A percentile compares a stretch with the other conserved stretches of the same genome.
phyloP scores from a whole-genome alignment of 345 rosid genomes.

The Clarkia xantiana region DNA sequence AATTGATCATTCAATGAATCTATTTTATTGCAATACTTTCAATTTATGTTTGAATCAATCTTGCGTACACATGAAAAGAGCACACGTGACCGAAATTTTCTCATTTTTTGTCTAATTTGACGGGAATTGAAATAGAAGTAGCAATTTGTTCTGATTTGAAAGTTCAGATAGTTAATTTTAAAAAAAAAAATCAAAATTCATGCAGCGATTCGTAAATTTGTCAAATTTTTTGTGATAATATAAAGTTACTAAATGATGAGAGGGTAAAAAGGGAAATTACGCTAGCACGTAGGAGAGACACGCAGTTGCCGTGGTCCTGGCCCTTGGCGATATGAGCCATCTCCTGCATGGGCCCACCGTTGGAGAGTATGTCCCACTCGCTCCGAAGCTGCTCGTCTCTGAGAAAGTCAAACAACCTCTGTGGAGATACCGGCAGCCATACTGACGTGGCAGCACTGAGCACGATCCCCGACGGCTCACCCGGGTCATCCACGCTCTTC shows the following conservation, averaged over 20 bases:
- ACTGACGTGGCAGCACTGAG: constrained; percentile 90
- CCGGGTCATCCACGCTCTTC: constrained; percentile 70
- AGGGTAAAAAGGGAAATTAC: constrained; percentile 18
- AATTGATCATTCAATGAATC: too few species aligned
- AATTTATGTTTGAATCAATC: too few species aligned
- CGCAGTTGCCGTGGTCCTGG: constrained; percentile 89
- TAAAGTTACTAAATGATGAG: background rate
- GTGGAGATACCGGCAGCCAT: constrained; percentile 74
- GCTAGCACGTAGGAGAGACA: constrained; percentile 81
- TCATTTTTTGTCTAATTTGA: too few species aligned
- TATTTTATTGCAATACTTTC: too few species aligned
- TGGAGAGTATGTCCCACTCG: constrained; percentile 96
- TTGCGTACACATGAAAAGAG: too few species aligned
- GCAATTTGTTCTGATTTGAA: too few species aligned
- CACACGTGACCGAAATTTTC: too few species aligned
- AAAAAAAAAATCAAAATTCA: too few species aligned
- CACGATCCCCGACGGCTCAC: constrained; percentile 90
- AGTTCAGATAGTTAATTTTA: too few species aligned
- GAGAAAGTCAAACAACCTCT: constrained; percentile 64
- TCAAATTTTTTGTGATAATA: background rate
- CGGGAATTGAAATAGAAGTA: too few species aligned
- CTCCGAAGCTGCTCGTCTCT: constrained; percentile 72
- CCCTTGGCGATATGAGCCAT: constrained; percentile 95
- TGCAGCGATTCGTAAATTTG: too few species aligned
- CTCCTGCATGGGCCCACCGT: constrained; percentile 95